Conservation (phyloP, 305 asterid genomes). For the Striga hermonthica region DNA sequence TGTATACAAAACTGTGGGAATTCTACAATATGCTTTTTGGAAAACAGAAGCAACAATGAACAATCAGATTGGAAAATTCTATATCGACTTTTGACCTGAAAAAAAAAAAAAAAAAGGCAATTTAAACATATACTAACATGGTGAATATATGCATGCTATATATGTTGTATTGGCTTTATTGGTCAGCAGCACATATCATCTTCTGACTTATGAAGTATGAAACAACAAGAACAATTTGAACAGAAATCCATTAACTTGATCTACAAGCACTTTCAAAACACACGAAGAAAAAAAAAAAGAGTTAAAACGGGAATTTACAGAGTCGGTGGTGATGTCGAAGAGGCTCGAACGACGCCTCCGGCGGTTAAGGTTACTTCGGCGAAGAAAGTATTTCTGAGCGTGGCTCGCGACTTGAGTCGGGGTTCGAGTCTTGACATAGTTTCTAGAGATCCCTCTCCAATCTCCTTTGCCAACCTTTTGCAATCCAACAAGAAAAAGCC, state of each 20-base stretch:
- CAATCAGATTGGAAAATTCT: constrained; percentile 22
- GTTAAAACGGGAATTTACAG: constrained; percentile 41
- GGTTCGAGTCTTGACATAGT: constrained; percentile 79
- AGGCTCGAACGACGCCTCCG: constrained; percentile 93
- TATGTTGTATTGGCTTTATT: constrained; percentile 24
- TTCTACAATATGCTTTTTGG: constrained; percentile 30
- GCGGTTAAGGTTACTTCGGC: constrained; percentile 61
- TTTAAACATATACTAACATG: not conserved
- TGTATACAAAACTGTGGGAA: not conserved
- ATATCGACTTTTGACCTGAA: constrained; percentile 21
- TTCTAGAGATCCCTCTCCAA: constrained; percentile 86
- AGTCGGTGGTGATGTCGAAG: constrained; percentile 78
- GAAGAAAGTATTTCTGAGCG: constrained; percentile 82
- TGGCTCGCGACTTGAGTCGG: constrained; percentile 96
- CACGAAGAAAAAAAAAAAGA: not conserved
- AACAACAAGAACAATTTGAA: constrained; percentile 17
- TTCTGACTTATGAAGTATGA: constrained; percentile 19
- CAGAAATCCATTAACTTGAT: not conserved
- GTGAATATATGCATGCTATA: constrained; percentile 8
- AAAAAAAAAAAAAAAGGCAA: constrained; percentile 18
- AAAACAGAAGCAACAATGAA: constrained; percentile 36
- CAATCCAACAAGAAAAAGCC: constrained; percentile 70
- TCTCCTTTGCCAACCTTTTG: constrained; percentile 87
- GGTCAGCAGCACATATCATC: constrained; percentile 12
- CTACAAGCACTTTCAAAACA: not conserved